Conservation (phyloP, 2,329 filamentous ascomycete species). For the Ceratocystis destructans region DNA sequence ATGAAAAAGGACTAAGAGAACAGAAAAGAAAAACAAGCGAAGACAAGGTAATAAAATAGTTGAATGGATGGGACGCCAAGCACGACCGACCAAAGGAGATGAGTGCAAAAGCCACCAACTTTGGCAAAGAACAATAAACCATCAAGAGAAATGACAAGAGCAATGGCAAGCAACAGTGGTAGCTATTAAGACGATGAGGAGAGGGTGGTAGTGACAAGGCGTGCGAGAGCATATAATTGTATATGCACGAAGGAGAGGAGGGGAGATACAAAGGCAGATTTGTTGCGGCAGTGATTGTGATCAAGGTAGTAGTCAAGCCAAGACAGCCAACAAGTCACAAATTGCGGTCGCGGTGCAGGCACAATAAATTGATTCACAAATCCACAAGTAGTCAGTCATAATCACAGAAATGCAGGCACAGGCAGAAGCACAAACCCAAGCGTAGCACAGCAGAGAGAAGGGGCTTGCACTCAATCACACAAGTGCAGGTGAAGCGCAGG, state of each 20-base stretch:
- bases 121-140: background rate
- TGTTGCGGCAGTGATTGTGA: too few relatives aligned
- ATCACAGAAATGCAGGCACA: background rate
- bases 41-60: background rate
- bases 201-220: too few relatives aligned
- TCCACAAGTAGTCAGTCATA: background rate
- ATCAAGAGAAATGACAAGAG: background rate
- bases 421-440: background rate
- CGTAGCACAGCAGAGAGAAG: background rate
- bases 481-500: background rate
- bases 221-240: too few relatives aligned
- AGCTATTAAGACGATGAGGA: too few relatives aligned
- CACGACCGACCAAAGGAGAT: background rate
- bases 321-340: background rate
- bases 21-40: constrained; percentile 1
- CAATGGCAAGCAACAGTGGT: background rate
- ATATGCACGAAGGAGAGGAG: too few relatives aligned
- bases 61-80: background rate
- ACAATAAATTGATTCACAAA: background rate
- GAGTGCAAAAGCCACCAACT: background rate
- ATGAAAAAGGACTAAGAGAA: background rate
- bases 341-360: background rate
- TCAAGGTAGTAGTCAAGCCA: too few relatives aligned
- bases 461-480: too few relatives aligned
- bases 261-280: too few relatives aligned